Evolutionary conservation across 164 flowering plant species (phyloP).

Genomic region (Annona squamosa): DNA sequence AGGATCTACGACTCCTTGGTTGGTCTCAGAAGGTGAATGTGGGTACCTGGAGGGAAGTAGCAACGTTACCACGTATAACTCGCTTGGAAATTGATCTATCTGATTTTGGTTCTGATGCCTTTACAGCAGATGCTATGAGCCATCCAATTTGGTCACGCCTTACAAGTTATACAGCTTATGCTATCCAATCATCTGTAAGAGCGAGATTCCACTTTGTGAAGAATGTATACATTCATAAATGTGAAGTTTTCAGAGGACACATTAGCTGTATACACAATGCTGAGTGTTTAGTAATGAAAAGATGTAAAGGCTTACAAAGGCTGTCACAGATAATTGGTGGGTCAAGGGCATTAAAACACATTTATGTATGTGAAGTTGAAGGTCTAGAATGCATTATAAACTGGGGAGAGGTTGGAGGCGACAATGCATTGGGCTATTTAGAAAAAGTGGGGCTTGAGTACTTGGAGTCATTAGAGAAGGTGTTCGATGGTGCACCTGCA

Average conservation of each 20-base stretch:
- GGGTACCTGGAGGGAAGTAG: background rate
- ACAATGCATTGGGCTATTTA: background rate
- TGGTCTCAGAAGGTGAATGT: background rate
- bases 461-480: background rate
- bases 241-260: background rate
- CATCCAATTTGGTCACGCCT: background rate
- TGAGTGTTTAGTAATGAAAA: background rate
- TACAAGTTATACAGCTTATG: background rate
- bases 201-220: background rate
- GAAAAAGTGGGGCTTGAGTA: background rate
- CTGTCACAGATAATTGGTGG: background rate
- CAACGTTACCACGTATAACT: background rate
- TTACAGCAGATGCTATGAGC: background rate
- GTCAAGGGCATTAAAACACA: background rate
- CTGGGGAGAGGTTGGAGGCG: background rate
- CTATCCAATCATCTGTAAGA: background rate
- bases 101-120: background rate
- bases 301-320: background rate
- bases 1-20: background rate
- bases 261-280: background rate
- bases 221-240: background rate
- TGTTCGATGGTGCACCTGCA: background rate
- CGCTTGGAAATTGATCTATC: background rate
- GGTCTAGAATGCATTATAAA: background rate
- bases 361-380: background rate